phyloP scores from a whole-genome alignment of 2,329 filamentous ascomycete species.

The Delphinella strobiligena region DNA sequence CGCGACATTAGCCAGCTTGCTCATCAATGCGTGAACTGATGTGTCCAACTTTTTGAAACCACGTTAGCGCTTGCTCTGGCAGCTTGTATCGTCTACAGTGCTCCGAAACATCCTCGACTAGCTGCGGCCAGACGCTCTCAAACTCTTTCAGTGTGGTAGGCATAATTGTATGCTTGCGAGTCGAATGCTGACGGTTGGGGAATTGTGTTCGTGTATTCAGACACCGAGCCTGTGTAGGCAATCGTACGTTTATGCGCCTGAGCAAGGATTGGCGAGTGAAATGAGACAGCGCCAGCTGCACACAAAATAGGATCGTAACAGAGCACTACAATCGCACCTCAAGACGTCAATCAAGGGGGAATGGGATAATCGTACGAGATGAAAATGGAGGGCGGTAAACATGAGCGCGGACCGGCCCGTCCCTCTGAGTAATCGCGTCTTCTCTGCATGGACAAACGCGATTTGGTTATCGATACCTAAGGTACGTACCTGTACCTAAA shows the following conservation, averaged over 20 bases:
- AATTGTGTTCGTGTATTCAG: constrained; percentile 1
- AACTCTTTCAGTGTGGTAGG: constrained; percentile 74
- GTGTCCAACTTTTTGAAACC: constrained; percentile 51
- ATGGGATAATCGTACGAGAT: neutral
- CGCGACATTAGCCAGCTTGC: constrained; percentile 8
- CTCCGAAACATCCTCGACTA: constrained; percentile 69
- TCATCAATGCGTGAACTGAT: constrained; percentile 43
- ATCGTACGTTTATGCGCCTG: neutral
- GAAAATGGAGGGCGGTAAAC: neutral
- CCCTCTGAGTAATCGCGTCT: neutral
- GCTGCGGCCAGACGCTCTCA: constrained; percentile 76
- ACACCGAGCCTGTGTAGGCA: constrained; percentile 1
- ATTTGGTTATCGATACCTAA: no score
- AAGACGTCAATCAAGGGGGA: no score
- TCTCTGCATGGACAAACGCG: no score
- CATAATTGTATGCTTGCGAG: constrained; percentile 30
- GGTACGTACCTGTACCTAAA: no score
- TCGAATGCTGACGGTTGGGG: constrained; percentile 1
- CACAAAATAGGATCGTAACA: no score
- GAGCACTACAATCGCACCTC: no score
- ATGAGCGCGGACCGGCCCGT: neutral
- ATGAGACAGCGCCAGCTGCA: neutral
- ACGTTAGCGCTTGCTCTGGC: constrained; percentile 66
- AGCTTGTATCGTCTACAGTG: constrained; percentile 74
- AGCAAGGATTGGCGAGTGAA: constrained; percentile 1